Evolutionary conservation across 768 basidiomycete species (phyloP), one percentile per base, ranked within the genome.

Genomic region (Lentinula guzmanii): DNA sequence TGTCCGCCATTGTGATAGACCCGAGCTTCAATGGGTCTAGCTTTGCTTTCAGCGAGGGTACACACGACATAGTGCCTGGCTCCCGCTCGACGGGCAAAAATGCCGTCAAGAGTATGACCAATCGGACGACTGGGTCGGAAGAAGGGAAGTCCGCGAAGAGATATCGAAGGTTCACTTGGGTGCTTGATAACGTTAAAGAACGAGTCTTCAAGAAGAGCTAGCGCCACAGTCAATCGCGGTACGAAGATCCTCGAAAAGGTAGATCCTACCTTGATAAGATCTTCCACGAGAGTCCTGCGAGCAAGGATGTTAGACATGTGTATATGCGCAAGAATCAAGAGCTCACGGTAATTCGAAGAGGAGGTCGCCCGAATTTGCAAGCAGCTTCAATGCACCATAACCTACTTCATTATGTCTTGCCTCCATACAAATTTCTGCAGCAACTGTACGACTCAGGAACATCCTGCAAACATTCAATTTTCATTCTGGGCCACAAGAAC

Each of bases 361-460:
- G 16, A 92, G 78, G 60, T 82, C 78, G 1, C 85, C 85, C 21
- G 82, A 76, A 61, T 84, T 83, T 72, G 90, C 83, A 41, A 92
- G 76, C 58, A 76, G 72, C 70, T 89, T 89, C 59, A 92, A 74
- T 37, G 89, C 90, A 43, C 72, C 72, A 70, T 90, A 92, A 16
- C 84, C 89, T 5, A 80, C 73, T 60, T 88, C 85, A 61, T 92
- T 92, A 15, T 77, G 71, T 72, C 86, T 87, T 16, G 86, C 84
- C 71, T 92, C 90, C 87, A 92, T 90, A 67, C 89, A 89, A 28
- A 90, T 82, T 69, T 92, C 90, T 1, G 85, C 89, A 0, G 89
- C 90, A n/a, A 92, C 88, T 11, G 90, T 91, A 51, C 90, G 85
- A 66, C 85, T 89, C 54, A 91, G 76, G 69, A 90, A 92, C 89